A percentile compares a stretch with the other conserved stretches of the same genome.
Conservation (phyloP, 2,329 filamentous ascomycete species). For the Aureobasidium sp. region DNA sequence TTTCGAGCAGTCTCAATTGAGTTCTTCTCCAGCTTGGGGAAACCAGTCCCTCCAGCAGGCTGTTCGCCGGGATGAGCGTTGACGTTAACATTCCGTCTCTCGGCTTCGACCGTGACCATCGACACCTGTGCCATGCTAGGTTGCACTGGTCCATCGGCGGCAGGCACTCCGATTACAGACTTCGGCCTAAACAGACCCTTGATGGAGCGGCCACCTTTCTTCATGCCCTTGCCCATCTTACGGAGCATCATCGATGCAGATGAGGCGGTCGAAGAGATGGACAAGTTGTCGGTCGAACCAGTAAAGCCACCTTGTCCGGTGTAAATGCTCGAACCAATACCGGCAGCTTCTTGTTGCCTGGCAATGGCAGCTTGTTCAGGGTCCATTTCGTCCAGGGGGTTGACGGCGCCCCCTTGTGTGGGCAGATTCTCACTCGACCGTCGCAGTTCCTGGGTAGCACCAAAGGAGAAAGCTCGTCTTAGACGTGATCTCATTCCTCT, state of each 20-base stretch:
- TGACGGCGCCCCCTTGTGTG: conserved; percentile 16
- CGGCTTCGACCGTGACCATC: conserved; percentile 92
- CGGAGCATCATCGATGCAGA: conserved; percentile 90
- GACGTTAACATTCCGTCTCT: conserved; percentile 74
- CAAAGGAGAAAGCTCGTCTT: conserved; percentile 90
- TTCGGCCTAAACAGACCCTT: conserved; percentile 94
- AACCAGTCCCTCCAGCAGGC: conserved; percentile 64
- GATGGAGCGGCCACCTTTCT: conserved; percentile 82
- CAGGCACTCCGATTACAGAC: conserved; percentile 71
- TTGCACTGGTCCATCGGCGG: conserved; percentile 55
- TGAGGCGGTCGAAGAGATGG: conserved; percentile 81
- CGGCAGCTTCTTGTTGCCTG: conserved; percentile 82
- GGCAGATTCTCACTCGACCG: conserved; percentile 56
- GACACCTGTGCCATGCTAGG: conserved; percentile 78
- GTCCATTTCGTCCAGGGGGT: conserved; percentile 40
- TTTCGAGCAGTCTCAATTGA: conserved; percentile 56
- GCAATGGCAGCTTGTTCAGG: conserved; percentile 88
- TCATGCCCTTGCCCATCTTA: conserved; percentile 99
- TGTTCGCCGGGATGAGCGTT: conserved; percentile 61
- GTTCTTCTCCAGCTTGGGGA: conserved; percentile 75
- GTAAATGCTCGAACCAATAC: conserved; percentile 90
- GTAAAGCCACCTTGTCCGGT: conserved; percentile 76
- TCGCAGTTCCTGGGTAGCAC: conserved; percentile 83
- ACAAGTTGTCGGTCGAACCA: conserved; percentile 89
- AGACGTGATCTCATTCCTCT: conserved; percentile 80